phyloP scores from a whole-genome alignment of 306 rosid genomes.

The Quillaja saponaria region DNA sequence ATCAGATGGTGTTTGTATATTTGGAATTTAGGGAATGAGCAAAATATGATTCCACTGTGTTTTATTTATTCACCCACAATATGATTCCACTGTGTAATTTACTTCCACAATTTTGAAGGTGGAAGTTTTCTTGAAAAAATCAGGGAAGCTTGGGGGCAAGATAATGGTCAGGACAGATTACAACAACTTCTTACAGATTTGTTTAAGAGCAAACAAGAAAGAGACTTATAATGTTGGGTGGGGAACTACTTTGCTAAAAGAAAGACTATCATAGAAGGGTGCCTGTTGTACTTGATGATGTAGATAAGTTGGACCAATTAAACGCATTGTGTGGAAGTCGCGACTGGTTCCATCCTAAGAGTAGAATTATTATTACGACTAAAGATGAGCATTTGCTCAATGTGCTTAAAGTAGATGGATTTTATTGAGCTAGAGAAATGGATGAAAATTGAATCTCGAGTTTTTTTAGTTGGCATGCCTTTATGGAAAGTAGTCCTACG shows the following conservation, averaged over 20 bases:
- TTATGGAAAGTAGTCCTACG: not conserved
- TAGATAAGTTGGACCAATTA: not conserved
- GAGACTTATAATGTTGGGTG: not conserved
- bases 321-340: not conserved
- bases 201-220: not conserved
- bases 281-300: slow-evolving; percentile 24
- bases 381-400: slow-evolving; percentile 19
- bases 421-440: not conserved
- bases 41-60: too few relatives aligned
- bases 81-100: too few relatives aligned
- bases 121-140: not conserved
- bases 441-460: slow-evolving; percentile 10
- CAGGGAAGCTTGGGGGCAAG: not conserved
- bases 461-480: slow-evolving; percentile 41
- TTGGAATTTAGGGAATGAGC: slow-evolving; percentile 33
- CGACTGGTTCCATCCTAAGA: slow-evolving; percentile 21
- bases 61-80: too few relatives aligned
- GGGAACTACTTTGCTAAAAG: slow-evolving; percentile 3
- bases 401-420: not conserved
- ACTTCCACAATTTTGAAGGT: slow-evolving; percentile 5
- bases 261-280: not conserved
- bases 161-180: not conserved
- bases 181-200: slow-evolving; percentile 30
- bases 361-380: slow-evolving; percentile 32
- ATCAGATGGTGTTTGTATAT: not conserved